Base-by-base conservation (phyloP, 2,329 filamentous ascomycete species). In the Juglanconis sp. region DNA sequence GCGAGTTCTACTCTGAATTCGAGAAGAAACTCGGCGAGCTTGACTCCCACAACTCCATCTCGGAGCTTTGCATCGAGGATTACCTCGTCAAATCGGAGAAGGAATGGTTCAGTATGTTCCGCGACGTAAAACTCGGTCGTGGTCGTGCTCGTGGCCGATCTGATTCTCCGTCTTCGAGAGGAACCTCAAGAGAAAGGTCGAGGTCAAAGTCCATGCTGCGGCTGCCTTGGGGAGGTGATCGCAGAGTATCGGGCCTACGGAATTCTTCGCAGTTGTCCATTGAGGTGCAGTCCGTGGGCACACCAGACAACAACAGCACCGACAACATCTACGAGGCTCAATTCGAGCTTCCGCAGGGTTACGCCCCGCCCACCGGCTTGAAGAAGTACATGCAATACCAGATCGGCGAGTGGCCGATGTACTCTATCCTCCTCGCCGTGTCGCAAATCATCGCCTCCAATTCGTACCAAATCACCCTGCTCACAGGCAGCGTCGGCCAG, bases 31-130 rank as follows among this genome's bases (percentile, higher is more conserved):
- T 88, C 1, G 79, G 83, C 31, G 69, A 72, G 2, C 74, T 89
- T 6, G 72, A 68, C 52, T 83, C 81, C 8, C 76, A 79, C 63
- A 87, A 82, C 63, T 87, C 85, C 0, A 80, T 84, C 63, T 78
- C 74, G 1, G 76, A 81, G 32, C 74, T 88, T 11, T 89, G 86
- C 68, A 87, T 89, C 63, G 87, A 89, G 66, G 79, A 86, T 51
- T 89, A 83, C 68, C 74, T 89, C 15, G 79, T 83, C 63, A 85
- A 84, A 68, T 86, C 84, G 34, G 86, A 89, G 72, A 88, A 87
- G 76, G 80, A 85, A 64, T 89, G 87, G 87, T 89, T 86, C 67
- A 76, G 79, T 56, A 74, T 79, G 42, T 82, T 86, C 69, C 77
- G 84, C 57, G 77, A 84, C 63, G 84, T 82, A 50, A 83, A 82